Conservation (phyloP, 1,139 yeast species). For the Torulaspora pretoriensis region DNA sequence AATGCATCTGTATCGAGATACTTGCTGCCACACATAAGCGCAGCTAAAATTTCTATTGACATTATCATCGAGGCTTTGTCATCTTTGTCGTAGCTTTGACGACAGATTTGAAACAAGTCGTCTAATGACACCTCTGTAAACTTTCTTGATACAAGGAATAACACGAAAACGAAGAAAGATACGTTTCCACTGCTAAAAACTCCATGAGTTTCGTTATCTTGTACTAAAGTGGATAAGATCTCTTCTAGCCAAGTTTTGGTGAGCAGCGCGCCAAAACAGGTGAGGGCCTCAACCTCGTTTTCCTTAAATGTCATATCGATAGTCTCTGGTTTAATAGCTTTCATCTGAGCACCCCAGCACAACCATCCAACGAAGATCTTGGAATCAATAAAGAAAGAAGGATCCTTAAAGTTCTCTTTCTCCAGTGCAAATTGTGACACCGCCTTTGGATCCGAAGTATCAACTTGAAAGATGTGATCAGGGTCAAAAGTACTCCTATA, state of each 20-base stretch:
- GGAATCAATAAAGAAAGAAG: slow-evolving; percentile 55
- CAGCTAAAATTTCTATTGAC: slow-evolving; percentile 56
- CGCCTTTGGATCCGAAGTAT: slow-evolving; percentile 43
- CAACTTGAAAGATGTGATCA: slow-evolving; percentile 41
- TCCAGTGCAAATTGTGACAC: slow-evolving; percentile 48
- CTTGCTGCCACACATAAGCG: slow-evolving; percentile 51
- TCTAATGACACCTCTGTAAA: slow-evolving; percentile 36
- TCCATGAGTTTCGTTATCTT: slow-evolving; percentile 60
- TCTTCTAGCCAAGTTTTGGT: slow-evolving; percentile 56
- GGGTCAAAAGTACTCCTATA: slow-evolving; percentile 44
- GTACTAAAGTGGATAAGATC: slow-evolving; percentile 53
- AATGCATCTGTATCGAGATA: slow-evolving; percentile 34
- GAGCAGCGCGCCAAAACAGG: slow-evolving; percentile 45
- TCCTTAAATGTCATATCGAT: slow-evolving; percentile 39
- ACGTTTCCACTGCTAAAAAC: slow-evolving; percentile 63
- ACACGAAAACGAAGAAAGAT: slow-evolving; percentile 46
- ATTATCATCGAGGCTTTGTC: slow-evolving; percentile 65
- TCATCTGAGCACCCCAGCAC: slow-evolving; percentile 64
- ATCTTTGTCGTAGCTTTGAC: slow-evolving; percentile 50
- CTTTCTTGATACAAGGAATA: slow-evolving; percentile 45
- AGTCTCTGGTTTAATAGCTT: slow-evolving; percentile 38
- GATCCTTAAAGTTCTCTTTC: slow-evolving; percentile 46
- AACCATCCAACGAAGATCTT: slow-evolving; percentile 65
- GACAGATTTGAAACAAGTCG: slow-evolving; percentile 50
- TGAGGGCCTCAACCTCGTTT: slow-evolving; percentile 42